phyloP scores from a whole-genome alignment of 345 rosid genomes.

The Cardamine chenopodiifolia region DNA sequence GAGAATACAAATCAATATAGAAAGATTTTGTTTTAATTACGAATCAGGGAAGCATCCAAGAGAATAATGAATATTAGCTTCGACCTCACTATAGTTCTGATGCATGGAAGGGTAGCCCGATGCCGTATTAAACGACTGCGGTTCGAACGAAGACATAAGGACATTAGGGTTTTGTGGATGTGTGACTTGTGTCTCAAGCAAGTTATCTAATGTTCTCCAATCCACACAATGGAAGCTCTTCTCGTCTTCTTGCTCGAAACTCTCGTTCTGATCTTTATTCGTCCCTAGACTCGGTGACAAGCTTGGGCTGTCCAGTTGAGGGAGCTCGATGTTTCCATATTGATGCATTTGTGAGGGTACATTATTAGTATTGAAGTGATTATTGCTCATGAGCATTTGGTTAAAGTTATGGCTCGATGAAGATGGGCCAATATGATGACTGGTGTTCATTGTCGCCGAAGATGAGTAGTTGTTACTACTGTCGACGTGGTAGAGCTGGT shows the following conservation, averaged over 20 bases:
- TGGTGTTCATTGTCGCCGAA: constrained; percentile 32
- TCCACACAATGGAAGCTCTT: constrained; percentile 51
- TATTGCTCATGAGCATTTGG: constrained; percentile 39
- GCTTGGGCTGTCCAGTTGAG: constrained; percentile 70
- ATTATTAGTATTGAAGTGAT: constrained; percentile 31
- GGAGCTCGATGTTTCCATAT: constrained; percentile 54
- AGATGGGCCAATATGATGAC: constrained; percentile 37
- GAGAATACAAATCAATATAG: constrained; percentile 40
- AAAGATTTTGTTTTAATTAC: constrained; percentile 33
- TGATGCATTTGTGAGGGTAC: constrained; percentile 39
- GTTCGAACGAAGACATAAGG: constrained; percentile 35
- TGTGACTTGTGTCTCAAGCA: constrained; percentile 53
- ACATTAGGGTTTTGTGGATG: constrained; percentile 31
- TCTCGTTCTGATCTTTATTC: constrained; percentile 46
- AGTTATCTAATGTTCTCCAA: constrained; percentile 67
- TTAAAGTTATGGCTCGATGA: constrained; percentile 38
- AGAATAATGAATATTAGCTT: constrained; percentile 48
- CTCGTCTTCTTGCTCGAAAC: constrained; percentile 52
- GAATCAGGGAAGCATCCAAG: constrained; percentile 71
- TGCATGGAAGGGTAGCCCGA: constrained; percentile 42
- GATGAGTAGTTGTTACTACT: constrained; percentile 39
- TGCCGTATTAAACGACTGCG: constrained; percentile 29
- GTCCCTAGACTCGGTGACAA: constrained; percentile 55
- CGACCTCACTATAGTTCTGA: constrained; percentile 44
- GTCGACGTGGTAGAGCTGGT: constrained; percentile 50